phyloP scores from a whole-genome alignment of 164 flowering plant genomes.

The Warburgia ugandensis region DNA sequence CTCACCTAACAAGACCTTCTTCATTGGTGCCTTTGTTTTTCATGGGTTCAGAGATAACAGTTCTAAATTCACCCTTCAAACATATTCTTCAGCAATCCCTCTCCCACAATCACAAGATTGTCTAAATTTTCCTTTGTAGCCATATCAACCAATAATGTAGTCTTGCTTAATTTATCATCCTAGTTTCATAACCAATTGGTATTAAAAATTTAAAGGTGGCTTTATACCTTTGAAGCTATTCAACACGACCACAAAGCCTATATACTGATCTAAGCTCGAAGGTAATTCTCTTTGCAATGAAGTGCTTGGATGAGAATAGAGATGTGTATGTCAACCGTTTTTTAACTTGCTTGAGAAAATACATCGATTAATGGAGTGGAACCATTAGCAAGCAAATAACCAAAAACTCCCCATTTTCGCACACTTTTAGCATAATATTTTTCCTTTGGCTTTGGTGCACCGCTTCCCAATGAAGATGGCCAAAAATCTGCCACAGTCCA shows the following conservation, averaged over 20 bases:
- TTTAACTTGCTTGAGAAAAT: constrained; percentile 4
- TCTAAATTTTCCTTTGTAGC: constrained; percentile 18
- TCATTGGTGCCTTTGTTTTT: constrained; percentile 38
- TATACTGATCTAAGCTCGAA: constrained; percentile 10
- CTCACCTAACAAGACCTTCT: constrained; percentile 36
- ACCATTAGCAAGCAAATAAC: neutral
- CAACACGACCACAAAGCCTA: too few species aligned
- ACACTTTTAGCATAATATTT: too few species aligned
- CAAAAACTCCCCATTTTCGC: constrained; percentile 11
- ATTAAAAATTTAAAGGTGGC: too few species aligned
- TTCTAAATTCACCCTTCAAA: constrained; percentile 41
- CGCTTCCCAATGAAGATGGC: too few species aligned
- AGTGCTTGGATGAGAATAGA: constrained; percentile 8
- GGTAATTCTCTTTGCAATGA: constrained; percentile 1
- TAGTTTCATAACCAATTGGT: too few species aligned
- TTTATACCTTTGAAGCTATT: too few species aligned
- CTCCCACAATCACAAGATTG: constrained; percentile 30
- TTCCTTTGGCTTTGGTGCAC: too few species aligned
- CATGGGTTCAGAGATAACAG: constrained; percentile 25
- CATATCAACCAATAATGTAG: constrained; percentile 28
- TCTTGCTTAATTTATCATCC: too few species aligned
- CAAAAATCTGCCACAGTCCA: too few species aligned
- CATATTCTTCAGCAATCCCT: constrained; percentile 28
- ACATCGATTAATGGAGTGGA: constrained; percentile 5
- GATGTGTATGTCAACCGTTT: constrained; percentile 13